Base-by-base conservation (phyloP, 2,329 filamentous ascomycete genomes). In the Aspergillus tubingensis region DNA sequence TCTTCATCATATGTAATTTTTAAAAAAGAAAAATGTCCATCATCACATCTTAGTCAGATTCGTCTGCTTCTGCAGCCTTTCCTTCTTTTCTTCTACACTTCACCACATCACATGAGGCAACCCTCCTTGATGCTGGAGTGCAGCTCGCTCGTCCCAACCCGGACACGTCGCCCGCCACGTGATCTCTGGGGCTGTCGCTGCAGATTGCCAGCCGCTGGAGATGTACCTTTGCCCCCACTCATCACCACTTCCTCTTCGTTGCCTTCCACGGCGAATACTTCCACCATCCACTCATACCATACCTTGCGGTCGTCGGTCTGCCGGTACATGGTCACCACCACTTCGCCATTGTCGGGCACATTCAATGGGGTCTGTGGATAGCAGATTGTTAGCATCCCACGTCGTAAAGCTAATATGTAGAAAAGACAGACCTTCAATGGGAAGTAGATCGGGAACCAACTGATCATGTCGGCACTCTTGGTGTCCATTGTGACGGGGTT, bases 381-480 rank as follows among this genome's bases (percentile, higher is more conserved):
- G 17, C 11, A 32, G 36, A 13, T 47, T 4, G 27, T 50, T 30
- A 50, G 47, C 47, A 19, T 39, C 8, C 15, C 10, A 7, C 32
- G 25, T n/a, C 5, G 23, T 32, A 32, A 10, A 11, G 13, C 5
- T 3, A 8, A 32, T 43, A 43, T n/a, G 11, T 19, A n/a, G 41
- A 44, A 1, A 25, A 15, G 32, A 43, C 85, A 71, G 81, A 93
- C 92, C 87, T 95, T 96, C 13, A 99, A 80, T 0, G 96, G 95
- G 73, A 99, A 99, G 80, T 94, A 97, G 30, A 99, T 98, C 1
- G 95, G 95, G 75, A 99, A 99, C 95, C 95, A 99, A 58, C 91
- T 96, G 65, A 97, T 96, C 96, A 99, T 99, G 70, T 96, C 93
- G 72, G 90, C 90, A 82, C 92, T 96, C 85, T 98, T 98, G 59